Evolutionary conservation across 495 filamentous ascomycete species (phyloP), one percentile per base, ranked within the genome.

Genomic region (Penicillium manginii): DNA sequence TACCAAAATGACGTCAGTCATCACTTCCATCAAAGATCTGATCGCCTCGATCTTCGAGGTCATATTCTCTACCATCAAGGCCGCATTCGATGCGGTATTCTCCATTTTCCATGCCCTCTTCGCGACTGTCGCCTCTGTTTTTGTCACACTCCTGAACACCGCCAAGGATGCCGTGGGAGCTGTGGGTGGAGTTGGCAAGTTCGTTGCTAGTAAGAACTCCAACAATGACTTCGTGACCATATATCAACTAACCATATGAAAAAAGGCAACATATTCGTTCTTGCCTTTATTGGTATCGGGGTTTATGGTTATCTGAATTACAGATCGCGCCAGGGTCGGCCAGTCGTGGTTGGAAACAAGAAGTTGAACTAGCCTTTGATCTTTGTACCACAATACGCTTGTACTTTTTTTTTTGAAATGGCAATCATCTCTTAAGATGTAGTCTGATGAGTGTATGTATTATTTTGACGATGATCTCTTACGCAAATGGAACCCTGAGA

Each of bases 1-100:
- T 17, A 51, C 49, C 23, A 33, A 33, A 33, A 51, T 51, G 49
- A 51, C 49, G 49, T 51, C 49, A 51, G 10, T 51, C 22, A 51
- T 51, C 31, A 12, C 29, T 33, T 51, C 49, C 1, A 29, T 51
- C 49, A 51, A 51, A 51, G 49, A 51, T 15, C 23, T 51, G 26
- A 51, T 51, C 29, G 8, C 0, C 29, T 51, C 49, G 49, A 15
- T 51, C 49, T 31, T 51, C 35, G 49, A 51, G 29, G 49, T 51
- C 49, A 51, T 51, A 19, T 51, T 51, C n/a, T 51, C 49, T 31
- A 51, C 29, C 18, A 35, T 51, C 29, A 51, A 51, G 23, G 12
- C 49, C 2, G 31, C 26, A 15, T 51, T 51, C n/a, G 49, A 51
- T 51, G 15, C 49, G 4, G 49, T 51, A 1, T 15, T 51, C 29